Base-by-base conservation (phyloP, 768 basidiomycete genomes). In the Macrolepiota dolichaula region DNA sequence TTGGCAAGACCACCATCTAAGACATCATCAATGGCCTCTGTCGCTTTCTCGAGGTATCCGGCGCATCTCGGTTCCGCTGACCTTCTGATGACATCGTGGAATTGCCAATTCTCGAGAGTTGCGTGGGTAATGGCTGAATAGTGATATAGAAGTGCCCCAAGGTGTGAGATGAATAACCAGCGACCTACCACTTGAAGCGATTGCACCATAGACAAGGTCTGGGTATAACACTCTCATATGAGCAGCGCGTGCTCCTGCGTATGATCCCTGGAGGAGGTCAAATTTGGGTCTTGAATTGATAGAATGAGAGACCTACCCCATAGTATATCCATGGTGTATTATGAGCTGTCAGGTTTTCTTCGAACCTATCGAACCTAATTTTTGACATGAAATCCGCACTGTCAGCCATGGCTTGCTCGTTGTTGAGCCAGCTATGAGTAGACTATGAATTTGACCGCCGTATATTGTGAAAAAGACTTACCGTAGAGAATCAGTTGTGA, bases 191-290 rank as follows among this genome's bases (percentile, higher is more conserved):
- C 42, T 44, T n/a, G 42, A 44, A 2, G 17, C 42, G 19, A 44
- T 44, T 10, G 42, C 42, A n/a, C 42, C 42, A 71, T 81, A 94
- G 4, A 93, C 89, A 17, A 95, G 77, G 27, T 94, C 85, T 0
- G 94, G 94, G 68, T 93, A 94, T 19, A 95, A 79, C 29, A 92
- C 75, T 57, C 83, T 85, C 89, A 96, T 94, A 67, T 96, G 92
- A 0, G 95, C 95, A 0, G 94, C 89, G 11, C 94, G 87, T 9
- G 95, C 95, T 61, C 95, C 95, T 13, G 94, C 94, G 66, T 96
- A 96, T 1, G 91, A 94, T 6, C 91, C 89, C 88, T 89, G 37
- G 11, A 17, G 32, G 35, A 51, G 3, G 57, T 46, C 15, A 44
- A 19, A 44, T 9, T 40, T 13, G 19, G 9, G 10, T 17, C 19